These are phyloP conservation scores for Dioscorea dumetorum DNA, from an alignment of 106 monocot species.

Conservation along the genomic window DNA sequence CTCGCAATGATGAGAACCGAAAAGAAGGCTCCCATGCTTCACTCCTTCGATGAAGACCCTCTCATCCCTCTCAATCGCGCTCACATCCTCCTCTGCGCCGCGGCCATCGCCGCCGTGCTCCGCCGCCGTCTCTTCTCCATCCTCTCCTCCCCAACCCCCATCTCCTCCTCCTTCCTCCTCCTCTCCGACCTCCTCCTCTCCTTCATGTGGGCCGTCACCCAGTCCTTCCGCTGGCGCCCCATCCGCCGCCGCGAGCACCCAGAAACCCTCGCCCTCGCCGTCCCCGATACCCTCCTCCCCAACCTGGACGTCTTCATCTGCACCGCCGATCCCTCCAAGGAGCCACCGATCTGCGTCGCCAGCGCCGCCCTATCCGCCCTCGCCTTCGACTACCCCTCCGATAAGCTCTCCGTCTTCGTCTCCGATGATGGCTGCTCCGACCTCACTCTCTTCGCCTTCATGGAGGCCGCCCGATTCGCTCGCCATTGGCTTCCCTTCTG, in stretches of 20 bases:
- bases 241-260: constrained; percentile 43
- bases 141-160: constrained; percentile 3
- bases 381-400: constrained; percentile 67
- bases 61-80: constrained; percentile 36
- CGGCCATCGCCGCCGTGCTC: constrained; percentile 28
- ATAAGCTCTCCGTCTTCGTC: constrained; percentile 51
- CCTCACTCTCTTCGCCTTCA: constrained; percentile 51
- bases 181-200: constrained; percentile 40
- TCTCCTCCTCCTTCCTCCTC: constrained; percentile 15
- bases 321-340: constrained; percentile 71
- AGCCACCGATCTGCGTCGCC: constrained; percentile 50
- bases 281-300: constrained; percentile 6
- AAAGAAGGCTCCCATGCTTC: constrained; percentile 2
- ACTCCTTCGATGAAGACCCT: constrained; percentile 26
- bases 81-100: constrained; percentile 31
- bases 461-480: constrained; percentile 59
- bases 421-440: constrained; percentile 79
- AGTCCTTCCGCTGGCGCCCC: constrained; percentile 52
- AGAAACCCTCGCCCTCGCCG: constrained; percentile 14
- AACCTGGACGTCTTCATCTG: constrained; percentile 68
- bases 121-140: constrained; percentile 13
- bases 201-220: constrained; percentile 51
- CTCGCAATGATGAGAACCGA: neutral
- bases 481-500: constrained; percentile 73
- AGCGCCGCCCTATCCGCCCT: constrained; percentile 66